These are phyloP conservation scores for Aegilops umbellulata DNA, from an alignment of 176 grass and related monocot genomes.

Conservation along the genomic window DNA sequence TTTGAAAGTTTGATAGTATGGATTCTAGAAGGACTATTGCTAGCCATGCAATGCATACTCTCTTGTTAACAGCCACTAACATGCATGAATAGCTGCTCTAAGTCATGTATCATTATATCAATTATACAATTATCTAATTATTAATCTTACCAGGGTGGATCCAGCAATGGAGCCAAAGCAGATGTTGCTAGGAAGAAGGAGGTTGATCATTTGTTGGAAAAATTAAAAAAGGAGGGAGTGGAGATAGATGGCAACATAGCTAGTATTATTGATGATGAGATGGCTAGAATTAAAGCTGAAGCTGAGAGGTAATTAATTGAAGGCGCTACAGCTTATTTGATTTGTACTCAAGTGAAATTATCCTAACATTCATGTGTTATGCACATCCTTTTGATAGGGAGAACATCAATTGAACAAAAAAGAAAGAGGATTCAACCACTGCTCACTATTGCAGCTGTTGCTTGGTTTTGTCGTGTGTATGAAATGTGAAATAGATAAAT, in stretches of 20 bases:
- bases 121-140: conserved; percentile 17
- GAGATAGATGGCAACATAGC: not conserved
- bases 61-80: not conserved
- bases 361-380: no score
- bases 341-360: not conserved
- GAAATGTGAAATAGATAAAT: no score
- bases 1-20: not conserved
- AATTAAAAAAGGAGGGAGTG: conserved; percentile 19
- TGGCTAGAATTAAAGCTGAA: conserved; percentile 18
- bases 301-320: conserved; percentile 12
- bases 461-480: no score
- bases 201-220: not conserved
- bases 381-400: no score
- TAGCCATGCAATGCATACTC: not conserved
- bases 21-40: not conserved
- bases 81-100: not conserved
- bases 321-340: not conserved
- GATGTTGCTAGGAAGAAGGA: not conserved
- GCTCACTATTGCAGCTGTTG: no score
- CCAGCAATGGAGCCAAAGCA: not conserved
- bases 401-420: no score
- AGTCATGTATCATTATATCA: not conserved
- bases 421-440: no score
- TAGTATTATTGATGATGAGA: conserved; percentile 17
- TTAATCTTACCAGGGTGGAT: conserved; percentile 22